Conservation (phyloP, 2,329 filamentous ascomycete species). For the Fusarium sp. region DNA sequence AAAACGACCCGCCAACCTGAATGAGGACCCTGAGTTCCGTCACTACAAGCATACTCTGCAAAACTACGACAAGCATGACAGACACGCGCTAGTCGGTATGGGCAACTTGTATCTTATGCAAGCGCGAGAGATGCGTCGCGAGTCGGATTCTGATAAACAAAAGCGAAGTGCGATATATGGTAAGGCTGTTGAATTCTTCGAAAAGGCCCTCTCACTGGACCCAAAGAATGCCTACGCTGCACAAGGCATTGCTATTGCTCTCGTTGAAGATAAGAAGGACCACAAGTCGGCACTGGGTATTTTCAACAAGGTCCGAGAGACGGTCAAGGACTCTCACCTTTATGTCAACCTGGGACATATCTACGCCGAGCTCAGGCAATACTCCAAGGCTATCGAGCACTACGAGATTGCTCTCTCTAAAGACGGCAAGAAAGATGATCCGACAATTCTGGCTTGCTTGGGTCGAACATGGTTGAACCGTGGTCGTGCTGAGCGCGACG, state of each 20-base stretch:
- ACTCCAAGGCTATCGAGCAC: slow-evolving; percentile 89
- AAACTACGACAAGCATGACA: slow-evolving; percentile 95
- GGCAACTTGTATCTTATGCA: slow-evolving; percentile 89
- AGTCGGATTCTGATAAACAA: slow-evolving; percentile 89
- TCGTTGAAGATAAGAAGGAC: slow-evolving; percentile 95
- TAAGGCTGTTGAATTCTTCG: slow-evolving; percentile 97
- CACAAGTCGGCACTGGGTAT: slow-evolving; percentile 84
- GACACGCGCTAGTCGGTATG: slow-evolving; percentile 97
- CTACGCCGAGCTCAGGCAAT: slow-evolving; percentile 91
- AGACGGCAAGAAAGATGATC: slow-evolving; percentile 78
- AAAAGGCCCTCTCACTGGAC: slow-evolving; percentile 95
- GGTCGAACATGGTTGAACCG: slow-evolving; percentile 88
- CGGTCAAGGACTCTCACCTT: slow-evolving; percentile 86
- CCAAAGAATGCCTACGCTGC: slow-evolving; percentile 95
- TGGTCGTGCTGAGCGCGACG: slow-evolving; percentile 71
- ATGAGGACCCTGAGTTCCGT: slow-evolving; percentile 89
- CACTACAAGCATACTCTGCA: slow-evolving; percentile 98
- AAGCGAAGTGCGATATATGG: slow-evolving; percentile 88
- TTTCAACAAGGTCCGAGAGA: slow-evolving; percentile 90
- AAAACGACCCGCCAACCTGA: slow-evolving; percentile 82
- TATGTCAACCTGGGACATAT: slow-evolving; percentile 95
- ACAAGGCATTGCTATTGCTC: slow-evolving; percentile 92
- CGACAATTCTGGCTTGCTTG: slow-evolving; percentile 84
- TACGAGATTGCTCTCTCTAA: slow-evolving; percentile 88
- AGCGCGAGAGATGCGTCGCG: slow-evolving; percentile 93